Evolutionary conservation across 345 rosid species (phyloP).

Genomic region (Linum usitatissimum): DNA sequence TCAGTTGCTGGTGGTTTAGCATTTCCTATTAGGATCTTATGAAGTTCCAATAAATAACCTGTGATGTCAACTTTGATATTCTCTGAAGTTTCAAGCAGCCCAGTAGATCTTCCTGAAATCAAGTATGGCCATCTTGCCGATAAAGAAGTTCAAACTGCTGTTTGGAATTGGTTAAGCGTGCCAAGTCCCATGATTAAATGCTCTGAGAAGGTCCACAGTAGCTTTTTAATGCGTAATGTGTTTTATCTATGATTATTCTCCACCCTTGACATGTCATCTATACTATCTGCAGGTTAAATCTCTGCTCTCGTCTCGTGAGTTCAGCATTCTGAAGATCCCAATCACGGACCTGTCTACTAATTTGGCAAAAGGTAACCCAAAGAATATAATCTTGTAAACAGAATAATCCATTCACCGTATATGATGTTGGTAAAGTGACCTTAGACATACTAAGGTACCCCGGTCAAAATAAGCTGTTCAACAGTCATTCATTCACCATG

Average conservation of each 20-base stretch:
- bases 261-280: constrained; percentile 6
- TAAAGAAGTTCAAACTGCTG: constrained; percentile 25
- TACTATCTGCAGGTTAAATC: constrained; percentile 39
- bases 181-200: constrained; percentile 52
- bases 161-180: constrained; percentile 63
- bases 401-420: not conserved
- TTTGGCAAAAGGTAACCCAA: constrained; percentile 41
- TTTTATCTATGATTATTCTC: constrained; percentile 1
- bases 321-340: constrained; percentile 53
- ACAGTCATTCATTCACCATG: no score
- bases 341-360: constrained; percentile 46
- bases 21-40: constrained; percentile 3
- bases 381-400: not conserved
- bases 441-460: not conserved
- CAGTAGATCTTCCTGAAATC: constrained; percentile 58
- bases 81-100: constrained; percentile 74
- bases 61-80: constrained; percentile 9
- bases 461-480: no score
- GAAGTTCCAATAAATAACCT: constrained; percentile 6
- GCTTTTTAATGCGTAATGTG: constrained; percentile 2
- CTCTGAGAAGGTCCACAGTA: constrained; percentile 46
- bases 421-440: not conserved
- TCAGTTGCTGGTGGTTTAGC: constrained; percentile 6
- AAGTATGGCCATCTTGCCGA: constrained; percentile 50
- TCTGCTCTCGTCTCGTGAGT: constrained; percentile 48